Conservation (phyloP, 1,284 basidiomycete species). For the Malassezia sympodialis region DNA sequence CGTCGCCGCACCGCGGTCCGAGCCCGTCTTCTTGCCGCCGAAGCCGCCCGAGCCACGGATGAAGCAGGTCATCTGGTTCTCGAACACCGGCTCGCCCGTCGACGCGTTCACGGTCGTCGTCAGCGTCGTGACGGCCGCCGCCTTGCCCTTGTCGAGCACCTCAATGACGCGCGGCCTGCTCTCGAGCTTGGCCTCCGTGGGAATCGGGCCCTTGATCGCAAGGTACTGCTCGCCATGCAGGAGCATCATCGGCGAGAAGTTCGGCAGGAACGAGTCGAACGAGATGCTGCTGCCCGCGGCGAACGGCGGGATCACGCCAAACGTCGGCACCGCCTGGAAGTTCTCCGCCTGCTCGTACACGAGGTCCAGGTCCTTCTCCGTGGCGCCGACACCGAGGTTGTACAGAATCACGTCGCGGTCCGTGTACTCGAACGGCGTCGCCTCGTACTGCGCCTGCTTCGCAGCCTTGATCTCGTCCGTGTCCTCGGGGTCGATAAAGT, state of each 20-base stretch:
- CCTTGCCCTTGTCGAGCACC: conserved; percentile 52
- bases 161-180: conserved; percentile 58
- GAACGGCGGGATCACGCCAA: conserved; percentile 93
- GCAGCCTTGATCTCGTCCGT: conserved; percentile 70
- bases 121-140: conserved; percentile 28
- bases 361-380: conserved; percentile 80
- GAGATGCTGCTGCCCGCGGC: conserved; percentile 42
- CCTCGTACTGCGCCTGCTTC: conserved; percentile 55
- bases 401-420: conserved; percentile 90
- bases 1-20: conserved; percentile 78
- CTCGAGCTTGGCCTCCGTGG: conserved; percentile 71
- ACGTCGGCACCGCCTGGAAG: conserved; percentile 80
- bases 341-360: conserved; percentile 78
- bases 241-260: conserved; percentile 89
- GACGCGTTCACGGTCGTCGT: conserved; percentile 33
- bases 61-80: conserved; percentile 85
- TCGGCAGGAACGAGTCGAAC: conserved; percentile 72
- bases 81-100: conserved; percentile 73
- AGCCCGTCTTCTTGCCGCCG: conserved; percentile 76
- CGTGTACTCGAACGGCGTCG: conserved; percentile 55
- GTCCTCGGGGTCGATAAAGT: conserved; percentile 71
- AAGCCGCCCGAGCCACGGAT: conserved; percentile 91
- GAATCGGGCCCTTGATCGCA: conserved; percentile 74
- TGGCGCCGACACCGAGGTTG: conserved; percentile 91
- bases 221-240: conserved; percentile 96